Percentiles rank a stretch among this genome's conserved stretches.
phyloP scores from a whole-genome alignment of 192 early-diverging fungal species.

The Pecoramyces ruminantium region DNA sequence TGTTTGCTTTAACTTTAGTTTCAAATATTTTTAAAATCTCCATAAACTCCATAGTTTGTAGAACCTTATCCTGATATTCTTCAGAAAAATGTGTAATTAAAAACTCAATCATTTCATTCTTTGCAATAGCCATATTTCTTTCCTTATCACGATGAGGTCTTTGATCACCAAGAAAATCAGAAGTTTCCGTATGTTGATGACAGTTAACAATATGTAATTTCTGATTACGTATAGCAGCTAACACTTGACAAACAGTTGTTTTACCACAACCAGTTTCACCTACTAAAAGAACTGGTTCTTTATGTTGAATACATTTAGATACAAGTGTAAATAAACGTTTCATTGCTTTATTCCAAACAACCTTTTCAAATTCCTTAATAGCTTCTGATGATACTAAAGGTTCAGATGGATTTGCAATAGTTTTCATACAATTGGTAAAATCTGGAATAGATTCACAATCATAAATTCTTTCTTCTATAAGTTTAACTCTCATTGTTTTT shows the following conservation, averaged over 20 bases:
- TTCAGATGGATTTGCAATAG: background rate
- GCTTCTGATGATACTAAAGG: background rate
- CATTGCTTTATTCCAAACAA: slow-evolving; percentile 95
- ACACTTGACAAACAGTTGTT: slow-evolving; percentile 91
- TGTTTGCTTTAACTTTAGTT: background rate
- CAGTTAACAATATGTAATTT: slow-evolving; percentile 83
- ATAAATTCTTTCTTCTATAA: slow-evolving; percentile 47
- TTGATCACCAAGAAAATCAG: slow-evolving; percentile 86
- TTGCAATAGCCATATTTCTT: slow-evolving; percentile 25
- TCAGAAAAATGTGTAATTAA: background rate
- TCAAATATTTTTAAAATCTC: background rate
- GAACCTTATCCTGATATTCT: background rate
- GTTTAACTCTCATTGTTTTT: slow-evolving; percentile 50
- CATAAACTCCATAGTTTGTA: background rate
- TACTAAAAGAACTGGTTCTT: slow-evolving; percentile 85
- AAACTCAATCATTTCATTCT: slow-evolving; percentile 16
- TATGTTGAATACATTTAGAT: slow-evolving; percentile 52
- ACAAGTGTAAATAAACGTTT: slow-evolving; percentile 74
- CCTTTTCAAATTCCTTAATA: slow-evolving; percentile 7
- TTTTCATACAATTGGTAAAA: slow-evolving; percentile 24
- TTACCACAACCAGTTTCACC: slow-evolving; percentile 98
- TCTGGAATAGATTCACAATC: slow-evolving; percentile 19
- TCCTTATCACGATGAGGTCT: slow-evolving; percentile 70
- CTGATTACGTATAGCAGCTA: slow-evolving; percentile 43
- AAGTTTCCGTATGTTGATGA: slow-evolving; percentile 88